phyloP scores from a whole-genome alignment of 805 yeast genomes.

The Hanseniaspora meyeri region DNA sequence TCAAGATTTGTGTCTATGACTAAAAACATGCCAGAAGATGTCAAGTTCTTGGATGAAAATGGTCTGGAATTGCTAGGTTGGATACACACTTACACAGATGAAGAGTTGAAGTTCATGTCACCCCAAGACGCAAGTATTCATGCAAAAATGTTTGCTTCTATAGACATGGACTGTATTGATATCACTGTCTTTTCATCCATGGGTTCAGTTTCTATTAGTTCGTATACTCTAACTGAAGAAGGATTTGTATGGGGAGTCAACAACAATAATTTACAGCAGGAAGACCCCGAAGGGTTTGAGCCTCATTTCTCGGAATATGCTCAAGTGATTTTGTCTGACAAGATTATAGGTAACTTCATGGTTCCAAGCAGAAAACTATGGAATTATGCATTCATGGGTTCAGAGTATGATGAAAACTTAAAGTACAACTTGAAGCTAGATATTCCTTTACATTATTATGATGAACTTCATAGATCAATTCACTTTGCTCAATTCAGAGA shows the following conservation, averaged over 20 bases:
- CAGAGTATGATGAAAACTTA: conserved; percentile 59
- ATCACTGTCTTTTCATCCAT: conserved; percentile 62
- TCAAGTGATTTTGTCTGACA: conserved; percentile 63
- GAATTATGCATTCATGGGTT: conserved; percentile 85
- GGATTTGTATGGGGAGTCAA: conserved; percentile 71
- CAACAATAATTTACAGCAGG: conserved; percentile 44
- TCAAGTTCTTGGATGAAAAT: conserved; percentile 29
- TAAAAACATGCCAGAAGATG: conserved; percentile 16
- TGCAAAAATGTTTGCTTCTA: conserved; percentile 28
- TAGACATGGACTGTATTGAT: conserved; percentile 35
- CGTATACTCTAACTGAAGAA: conserved; percentile 44
- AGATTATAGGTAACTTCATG: conserved; percentile 66
- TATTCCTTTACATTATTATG: conserved; percentile 69
- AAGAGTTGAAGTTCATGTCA: conserved; percentile 49
- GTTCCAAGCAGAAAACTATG: conserved; percentile 78
- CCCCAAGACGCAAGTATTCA: conserved; percentile 62
- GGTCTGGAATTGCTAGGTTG: conserved; percentile 76
- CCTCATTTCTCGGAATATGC: conserved; percentile 46
- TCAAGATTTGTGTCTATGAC: conserved; percentile 55
- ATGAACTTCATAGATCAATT: conserved; percentile 74
- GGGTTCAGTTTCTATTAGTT: conserved; percentile 71
- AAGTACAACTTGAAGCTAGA: conserved; percentile 58
- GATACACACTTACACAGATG: conserved; percentile 72
- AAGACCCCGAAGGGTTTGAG: conserved; percentile 55
- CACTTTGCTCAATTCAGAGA: conserved; percentile 71